phyloP scores from a whole-genome alignment of 1,284 basidiomycete species.

The Cutaneotrichosporon cutaneum region DNA sequence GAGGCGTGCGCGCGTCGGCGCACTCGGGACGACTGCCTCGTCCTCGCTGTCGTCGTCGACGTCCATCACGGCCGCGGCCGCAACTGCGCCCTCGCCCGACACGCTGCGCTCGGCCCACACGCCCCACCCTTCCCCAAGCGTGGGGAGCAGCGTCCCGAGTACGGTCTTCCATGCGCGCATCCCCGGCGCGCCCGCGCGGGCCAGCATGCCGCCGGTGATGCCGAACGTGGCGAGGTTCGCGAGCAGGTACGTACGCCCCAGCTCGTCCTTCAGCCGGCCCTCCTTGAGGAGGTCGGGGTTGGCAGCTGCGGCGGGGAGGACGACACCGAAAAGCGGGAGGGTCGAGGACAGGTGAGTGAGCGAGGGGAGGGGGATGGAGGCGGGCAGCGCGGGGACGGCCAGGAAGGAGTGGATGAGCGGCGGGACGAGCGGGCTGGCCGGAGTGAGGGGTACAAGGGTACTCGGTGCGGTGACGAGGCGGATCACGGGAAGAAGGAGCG shows the following conservation, averaged over 20 bases:
- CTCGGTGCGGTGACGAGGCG: slow-evolving; percentile 44
- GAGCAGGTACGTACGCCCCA: slow-evolving; percentile 47
- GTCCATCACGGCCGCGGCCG: slow-evolving; percentile 11
- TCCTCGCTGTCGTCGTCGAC: slow-evolving; percentile 30
- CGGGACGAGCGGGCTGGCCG: slow-evolving; percentile 25
- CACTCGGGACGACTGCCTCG: slow-evolving; percentile 7
- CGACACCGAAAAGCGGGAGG: slow-evolving; percentile 42
- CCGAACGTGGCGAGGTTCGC: slow-evolving; percentile 52
- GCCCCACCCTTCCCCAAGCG: slow-evolving; percentile 46
- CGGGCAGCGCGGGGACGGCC: slow-evolving; percentile 45
- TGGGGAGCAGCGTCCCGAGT: slow-evolving; percentile 33
- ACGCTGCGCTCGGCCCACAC: slow-evolving; percentile 41
- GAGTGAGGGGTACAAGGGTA: slow-evolving; percentile 16
- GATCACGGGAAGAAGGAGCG: slow-evolving; percentile 33
- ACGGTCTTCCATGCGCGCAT: slow-evolving; percentile 42
- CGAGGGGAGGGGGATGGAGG: slow-evolving; percentile 45
- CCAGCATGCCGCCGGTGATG: slow-evolving; percentile 47
- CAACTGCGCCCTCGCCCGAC: not conserved
- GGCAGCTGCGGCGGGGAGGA: slow-evolving; percentile 39
- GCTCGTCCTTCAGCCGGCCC: slow-evolving; percentile 36
- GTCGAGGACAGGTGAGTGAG: slow-evolving; percentile 43
- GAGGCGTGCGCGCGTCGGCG: slow-evolving; percentile 15
- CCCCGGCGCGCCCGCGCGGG: slow-evolving; percentile 30
- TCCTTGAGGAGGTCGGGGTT: slow-evolving; percentile 28
- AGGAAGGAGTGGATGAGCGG: slow-evolving; percentile 43